Evolutionary conservation across 1,284 basidiomycete species (phyloP).

Genomic region (Malassezia dermatis): DNA sequence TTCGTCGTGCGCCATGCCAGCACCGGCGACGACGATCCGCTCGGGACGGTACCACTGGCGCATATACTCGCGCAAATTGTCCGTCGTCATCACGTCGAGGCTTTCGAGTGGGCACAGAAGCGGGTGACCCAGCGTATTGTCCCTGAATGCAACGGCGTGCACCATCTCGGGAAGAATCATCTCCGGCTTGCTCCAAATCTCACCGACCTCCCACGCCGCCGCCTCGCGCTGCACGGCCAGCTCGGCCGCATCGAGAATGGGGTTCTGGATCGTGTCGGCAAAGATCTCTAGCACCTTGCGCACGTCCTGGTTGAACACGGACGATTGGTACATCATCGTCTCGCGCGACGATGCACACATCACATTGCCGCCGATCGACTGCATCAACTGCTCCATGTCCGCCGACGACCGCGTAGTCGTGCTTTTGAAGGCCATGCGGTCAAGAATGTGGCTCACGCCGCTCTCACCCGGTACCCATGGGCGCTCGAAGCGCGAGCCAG

Average conservation of each 20-base stretch:
- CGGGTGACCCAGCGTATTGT: conserved; percentile 74
- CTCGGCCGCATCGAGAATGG: conserved; percentile 67
- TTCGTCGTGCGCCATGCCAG: conserved; percentile 78
- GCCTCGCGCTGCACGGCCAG: conserved; percentile 74
- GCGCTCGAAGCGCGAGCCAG: conserved; percentile 83
- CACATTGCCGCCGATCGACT: conserved; percentile 81
- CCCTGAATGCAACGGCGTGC: conserved; percentile 72
- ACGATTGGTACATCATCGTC: conserved; percentile 95
- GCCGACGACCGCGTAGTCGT: conserved; percentile 53
- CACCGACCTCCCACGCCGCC: conserved; percentile 82
- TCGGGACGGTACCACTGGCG: conserved; percentile 81
- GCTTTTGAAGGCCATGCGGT: conserved; percentile 87
- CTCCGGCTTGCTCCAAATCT: conserved; percentile 79
- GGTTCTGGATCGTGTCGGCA: conserved; percentile 76
- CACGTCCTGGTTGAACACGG: conserved; percentile 76
- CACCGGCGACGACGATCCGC: conserved; percentile 84
- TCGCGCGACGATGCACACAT: conserved; percentile 83
- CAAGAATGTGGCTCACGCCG: conserved; percentile 81
- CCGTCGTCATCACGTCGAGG: conserved; percentile 61
- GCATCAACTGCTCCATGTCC: conserved; percentile 72
- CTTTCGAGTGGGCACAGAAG: conserved; percentile 77
- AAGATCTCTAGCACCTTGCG: conserved; percentile 75
- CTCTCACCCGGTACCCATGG: conserved; percentile 54
- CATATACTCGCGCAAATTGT: conserved; percentile 61
- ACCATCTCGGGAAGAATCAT: conserved; percentile 88